A percentile compares a stretch with the other conserved stretches of the same genome.
Evolutionary conservation across 208 protist species (phyloP).

Genomic region (Crithidia mellificae): DNA sequence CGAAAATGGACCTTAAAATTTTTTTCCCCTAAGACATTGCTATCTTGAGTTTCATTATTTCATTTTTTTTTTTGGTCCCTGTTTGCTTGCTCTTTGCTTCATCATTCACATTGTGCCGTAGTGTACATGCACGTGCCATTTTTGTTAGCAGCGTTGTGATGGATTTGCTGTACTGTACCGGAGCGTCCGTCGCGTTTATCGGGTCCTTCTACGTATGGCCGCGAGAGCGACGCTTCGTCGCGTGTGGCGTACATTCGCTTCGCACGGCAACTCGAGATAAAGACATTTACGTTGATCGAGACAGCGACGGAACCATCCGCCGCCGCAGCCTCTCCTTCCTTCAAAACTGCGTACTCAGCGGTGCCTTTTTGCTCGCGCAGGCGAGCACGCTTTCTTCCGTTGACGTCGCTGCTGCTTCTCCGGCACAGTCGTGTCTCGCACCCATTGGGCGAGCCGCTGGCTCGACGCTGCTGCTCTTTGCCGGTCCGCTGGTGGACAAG

Average conservation of each 20-base stretch:
- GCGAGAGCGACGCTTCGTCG: constrained; percentile 44
- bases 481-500: constrained; percentile 39
- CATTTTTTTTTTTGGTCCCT: no score
- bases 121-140: no score
- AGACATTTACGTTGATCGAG: constrained; percentile 43
- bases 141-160: no score
- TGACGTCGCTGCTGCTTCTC: background rate
- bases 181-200: constrained; percentile 49
- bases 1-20: no score
- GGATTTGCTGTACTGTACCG: constrained; percentile 41
- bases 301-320: constrained; percentile 39
- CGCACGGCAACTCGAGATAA: constrained; percentile 31
- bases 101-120: no score
- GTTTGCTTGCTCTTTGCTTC: no score
- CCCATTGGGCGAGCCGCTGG: constrained; percentile 9
- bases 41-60: no score
- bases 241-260: constrained; percentile 32
- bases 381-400: background rate
- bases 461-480: constrained; percentile 54
- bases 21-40: no score
- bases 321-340: constrained; percentile 37
- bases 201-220: constrained; percentile 67
- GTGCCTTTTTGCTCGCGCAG: constrained; percentile 12
- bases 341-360: constrained; percentile 17
- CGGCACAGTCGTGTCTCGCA: background rate